A percentile compares a stretch with the other conserved stretches of the same genome.
Conservation (phyloP, 148 eudicot species). For the Camellia lanceoleosa region DNA sequence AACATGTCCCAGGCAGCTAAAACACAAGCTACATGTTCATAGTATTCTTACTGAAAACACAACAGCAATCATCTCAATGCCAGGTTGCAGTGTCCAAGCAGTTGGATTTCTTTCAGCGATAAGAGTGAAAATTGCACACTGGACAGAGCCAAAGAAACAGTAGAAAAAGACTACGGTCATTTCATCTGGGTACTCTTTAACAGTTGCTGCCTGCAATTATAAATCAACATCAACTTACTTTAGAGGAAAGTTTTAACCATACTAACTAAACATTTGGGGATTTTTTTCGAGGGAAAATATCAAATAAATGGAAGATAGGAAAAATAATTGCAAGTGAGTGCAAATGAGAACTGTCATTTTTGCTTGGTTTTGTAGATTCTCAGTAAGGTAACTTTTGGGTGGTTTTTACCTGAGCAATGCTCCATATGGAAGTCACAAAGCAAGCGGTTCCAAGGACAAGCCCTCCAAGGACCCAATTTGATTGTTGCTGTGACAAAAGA, state of each 20-base stretch:
- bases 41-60: slow-evolving; percentile 33
- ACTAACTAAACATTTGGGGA: no score
- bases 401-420: slow-evolving; percentile 43
- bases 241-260: no score
- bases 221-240: not conserved
- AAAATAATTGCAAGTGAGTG: no score
- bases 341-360: no score
- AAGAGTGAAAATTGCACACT: slow-evolving; percentile 32
- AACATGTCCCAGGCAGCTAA: no score
- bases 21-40: no score
- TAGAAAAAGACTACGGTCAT: slow-evolving; percentile 49
- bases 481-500: slow-evolving; percentile 16
- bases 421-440: slow-evolving; percentile 40
- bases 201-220: slow-evolving; percentile 36
- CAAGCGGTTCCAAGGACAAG: slow-evolving; percentile 33
- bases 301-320: no score
- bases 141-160: slow-evolving; percentile 52
- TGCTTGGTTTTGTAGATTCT: not conserved
- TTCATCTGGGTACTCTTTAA: slow-evolving; percentile 51
- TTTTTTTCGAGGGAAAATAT: no score
- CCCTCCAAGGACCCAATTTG: slow-evolving; percentile 58
- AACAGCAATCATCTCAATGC: slow-evolving; percentile 39
- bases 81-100: slow-evolving; percentile 38
- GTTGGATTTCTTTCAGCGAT: slow-evolving; percentile 32
- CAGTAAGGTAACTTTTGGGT: not conserved